These are phyloP conservation scores for Oryza glaberrima DNA, from an alignment of 176 grass and related monocot species.

Conservation along the genomic window DNA sequence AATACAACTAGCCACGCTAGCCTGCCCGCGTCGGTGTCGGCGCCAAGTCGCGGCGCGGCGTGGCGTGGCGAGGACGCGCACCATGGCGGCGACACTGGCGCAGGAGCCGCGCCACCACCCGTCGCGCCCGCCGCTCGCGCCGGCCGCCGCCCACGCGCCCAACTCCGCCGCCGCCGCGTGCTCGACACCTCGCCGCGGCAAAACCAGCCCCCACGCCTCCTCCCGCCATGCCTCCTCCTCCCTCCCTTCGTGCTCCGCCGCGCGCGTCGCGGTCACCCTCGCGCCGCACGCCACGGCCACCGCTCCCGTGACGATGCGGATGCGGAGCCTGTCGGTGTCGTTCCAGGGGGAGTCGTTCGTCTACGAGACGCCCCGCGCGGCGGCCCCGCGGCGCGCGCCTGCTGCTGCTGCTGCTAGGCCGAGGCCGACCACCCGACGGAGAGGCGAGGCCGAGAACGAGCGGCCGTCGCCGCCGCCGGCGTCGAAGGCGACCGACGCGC, in stretches of 20 bases:
- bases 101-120: neutral
- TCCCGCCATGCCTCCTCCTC: conserved; percentile 39
- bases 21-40: too few species aligned
- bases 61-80: neutral
- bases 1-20: too few species aligned
- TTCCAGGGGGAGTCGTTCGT: conserved; percentile 90
- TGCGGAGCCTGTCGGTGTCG: conserved; percentile 74
- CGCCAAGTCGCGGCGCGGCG: too few species aligned
- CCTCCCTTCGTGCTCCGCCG: neutral
- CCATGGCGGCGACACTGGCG: neutral
- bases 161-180: conserved; percentile 37
- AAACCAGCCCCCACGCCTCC: conserved; percentile 8
- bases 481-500: conserved; percentile 45
- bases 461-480: conserved; percentile 43
- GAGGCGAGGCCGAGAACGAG: conserved; percentile 60
- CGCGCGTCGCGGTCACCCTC: neutral
- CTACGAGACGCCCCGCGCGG: conserved; percentile 57
- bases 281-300: neutral
- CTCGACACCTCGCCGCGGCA: conserved; percentile 10
- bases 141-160: conserved; percentile 40
- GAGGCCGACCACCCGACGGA: conserved; percentile 45
- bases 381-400: neutral
- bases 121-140: conserved; percentile 15
- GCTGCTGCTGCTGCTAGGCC: conserved; percentile 2
- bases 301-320: conserved; percentile 46